Evolutionary conservation across 768 basidiomycete species (phyloP), one percentile per base, ranked within the genome.

Genomic region (Cytidiella melzeri): DNA sequence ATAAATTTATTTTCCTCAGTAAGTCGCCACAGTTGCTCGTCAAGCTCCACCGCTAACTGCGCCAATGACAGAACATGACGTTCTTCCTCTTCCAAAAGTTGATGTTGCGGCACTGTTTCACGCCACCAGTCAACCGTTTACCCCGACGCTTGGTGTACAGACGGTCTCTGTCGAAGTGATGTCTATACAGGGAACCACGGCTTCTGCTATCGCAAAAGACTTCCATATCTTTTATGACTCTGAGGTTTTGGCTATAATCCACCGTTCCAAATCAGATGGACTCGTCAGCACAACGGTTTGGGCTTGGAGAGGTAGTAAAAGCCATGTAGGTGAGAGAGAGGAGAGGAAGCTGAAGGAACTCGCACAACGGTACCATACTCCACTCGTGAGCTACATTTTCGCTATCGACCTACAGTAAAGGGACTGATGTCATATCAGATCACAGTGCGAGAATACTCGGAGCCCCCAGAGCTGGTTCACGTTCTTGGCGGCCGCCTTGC

Each of bases 111-210:
- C 67, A 3, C 56, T 87, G n/a, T 46, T 82, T 25, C 64, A 64
- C 38, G 54, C 65, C 18, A 54, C 51, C 10, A 57, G 62, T 5
- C 43, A 61, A 3, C 30, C 41, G 1, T 66, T 58, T 50, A 57
- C 47, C 10, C 60, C 61, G 2, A 58, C 70, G 41, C 49, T 66
- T 0, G 75, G 76, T 41, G 45, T 67, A 21, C 69, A 69, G 48
- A 83, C 78, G 0, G 75, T 92, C 28, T 88, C 87, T n/a, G 78
- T 89, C 3, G 89, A 92, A 30, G 74, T 86, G 2, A 69, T 91
- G 62, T 64, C 70, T 10, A 71, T 92, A 50, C 62, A 70, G 1
- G 83, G 80, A 10, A 72, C 65, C 45, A 72, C 71, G 4, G 73
- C 77, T 1, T 69, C 67, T 1, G 56, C 73, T 1, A 55, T 89